Evolutionary conservation across 1,139 yeast species (phyloP).

Genomic region (Pneumocystis wakefieldiae): DNA sequence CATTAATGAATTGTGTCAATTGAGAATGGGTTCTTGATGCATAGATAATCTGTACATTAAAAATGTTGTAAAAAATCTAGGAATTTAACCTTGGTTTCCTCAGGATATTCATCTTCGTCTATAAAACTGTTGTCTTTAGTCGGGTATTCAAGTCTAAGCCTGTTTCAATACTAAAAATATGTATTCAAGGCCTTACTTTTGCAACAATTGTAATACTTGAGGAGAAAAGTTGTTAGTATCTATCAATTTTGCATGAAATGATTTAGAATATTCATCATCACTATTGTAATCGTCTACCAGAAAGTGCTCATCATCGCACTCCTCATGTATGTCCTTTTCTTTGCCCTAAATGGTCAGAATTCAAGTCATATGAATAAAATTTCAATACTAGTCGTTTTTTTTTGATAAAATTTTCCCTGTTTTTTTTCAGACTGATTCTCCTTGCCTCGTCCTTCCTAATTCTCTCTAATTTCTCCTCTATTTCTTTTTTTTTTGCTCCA

Average conservation of each 20-base stretch:
- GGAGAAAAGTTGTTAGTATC: constrained; percentile 2
- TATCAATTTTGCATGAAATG: background rate
- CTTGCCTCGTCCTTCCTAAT: constrained; percentile 16
- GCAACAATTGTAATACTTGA: constrained; percentile 9
- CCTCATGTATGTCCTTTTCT: background rate
- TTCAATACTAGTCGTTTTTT: background rate
- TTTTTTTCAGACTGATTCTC: constrained; percentile 11
- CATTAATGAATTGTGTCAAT: constrained; percentile 64
- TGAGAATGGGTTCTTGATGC: constrained; percentile 90
- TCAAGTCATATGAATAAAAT: background rate
- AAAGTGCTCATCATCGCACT: background rate
- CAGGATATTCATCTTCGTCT: constrained; percentile 10
- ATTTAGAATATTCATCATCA: background rate
- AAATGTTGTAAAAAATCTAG: background rate
- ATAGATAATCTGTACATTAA: constrained; percentile 31
- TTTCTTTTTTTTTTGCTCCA: constrained; percentile 25
- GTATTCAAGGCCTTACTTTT: constrained; percentile 1
- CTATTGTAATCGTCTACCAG: background rate
- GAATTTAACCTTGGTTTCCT: constrained; percentile 7
- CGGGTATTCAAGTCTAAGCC: background rate
- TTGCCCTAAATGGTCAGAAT: background rate
- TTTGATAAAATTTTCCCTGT: background rate
- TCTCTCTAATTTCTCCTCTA: constrained; percentile 28
- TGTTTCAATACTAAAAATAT: background rate
- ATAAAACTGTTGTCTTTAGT: background rate